phyloP scores from a whole-genome alignment of 768 basidiomycete genomes.

The Arthromyces matolae region DNA sequence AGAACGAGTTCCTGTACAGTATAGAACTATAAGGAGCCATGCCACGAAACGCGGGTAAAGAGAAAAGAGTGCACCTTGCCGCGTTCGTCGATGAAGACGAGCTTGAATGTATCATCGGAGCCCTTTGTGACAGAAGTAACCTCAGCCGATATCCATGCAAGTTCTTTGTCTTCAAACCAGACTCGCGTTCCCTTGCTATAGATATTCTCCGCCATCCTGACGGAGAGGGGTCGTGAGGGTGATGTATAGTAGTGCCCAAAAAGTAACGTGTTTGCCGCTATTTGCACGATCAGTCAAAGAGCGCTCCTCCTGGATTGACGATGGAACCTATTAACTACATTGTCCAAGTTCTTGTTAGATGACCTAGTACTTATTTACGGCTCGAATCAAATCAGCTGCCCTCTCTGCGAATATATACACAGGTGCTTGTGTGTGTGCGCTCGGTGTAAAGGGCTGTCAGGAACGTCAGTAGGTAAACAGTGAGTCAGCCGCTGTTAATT shows the following conservation, averaged over 20 bases:
- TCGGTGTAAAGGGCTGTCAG: slow-evolving; percentile 13
- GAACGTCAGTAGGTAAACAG: background rate
- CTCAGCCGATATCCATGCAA: slow-evolving; percentile 91
- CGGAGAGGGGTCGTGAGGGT: slow-evolving; percentile 7
- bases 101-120: slow-evolving; percentile 71
- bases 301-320: too few relatives aligned
- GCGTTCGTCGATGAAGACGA: slow-evolving; percentile 85
- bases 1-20: slow-evolving; percentile 65
- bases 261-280: too few relatives aligned
- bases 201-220: slow-evolving; percentile 82
- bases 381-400: slow-evolving; percentile 16
- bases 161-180: slow-evolving; percentile 93
- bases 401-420: slow-evolving; percentile 18
- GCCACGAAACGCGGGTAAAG: slow-evolving; percentile 12
- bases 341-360: too few relatives aligned
- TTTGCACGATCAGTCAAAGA: too few relatives aligned
- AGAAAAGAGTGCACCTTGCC: slow-evolving; percentile 63
- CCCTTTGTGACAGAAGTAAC: slow-evolving; percentile 64
- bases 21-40: slow-evolving; percentile 8
- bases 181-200: slow-evolving; percentile 88
- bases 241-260: background rate
- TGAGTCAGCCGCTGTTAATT: too few relatives aligned
- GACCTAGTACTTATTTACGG: too few relatives aligned
- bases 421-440: slow-evolving; percentile 13
- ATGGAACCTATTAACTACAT: too few relatives aligned